These are phyloP conservation scores for Pythium insidiosum DNA, from an alignment of 352 stramenopile species.

Conservation along the genomic window DNA sequence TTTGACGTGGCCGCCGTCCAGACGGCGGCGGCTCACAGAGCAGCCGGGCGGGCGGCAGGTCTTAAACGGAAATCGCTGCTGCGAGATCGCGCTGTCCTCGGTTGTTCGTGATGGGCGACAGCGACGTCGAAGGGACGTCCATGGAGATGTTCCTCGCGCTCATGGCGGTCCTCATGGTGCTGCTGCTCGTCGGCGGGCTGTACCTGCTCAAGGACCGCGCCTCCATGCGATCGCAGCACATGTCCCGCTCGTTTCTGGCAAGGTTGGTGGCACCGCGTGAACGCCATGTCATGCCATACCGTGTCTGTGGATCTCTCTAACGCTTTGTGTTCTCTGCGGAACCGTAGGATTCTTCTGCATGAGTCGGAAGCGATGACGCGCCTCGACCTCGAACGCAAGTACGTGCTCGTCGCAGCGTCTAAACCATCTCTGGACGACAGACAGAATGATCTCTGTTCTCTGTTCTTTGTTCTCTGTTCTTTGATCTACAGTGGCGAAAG, in stretches of 20 bases:
- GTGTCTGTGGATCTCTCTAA: too few relatives aligned
- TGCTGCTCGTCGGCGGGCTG: slow-evolving; percentile 51
- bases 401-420: slow-evolving; percentile 11
- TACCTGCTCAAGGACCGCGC: slow-evolving; percentile 52
- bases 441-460: neutral
- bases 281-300: too few relatives aligned
- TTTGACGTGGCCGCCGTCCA: too few relatives aligned
- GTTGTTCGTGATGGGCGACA: slow-evolving; percentile 9
- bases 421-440: neutral
- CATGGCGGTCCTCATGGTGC: slow-evolving; percentile 55
- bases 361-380: slow-evolving; percentile 52
- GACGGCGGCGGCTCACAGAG: too few relatives aligned
- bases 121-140: slow-evolving; percentile 12
- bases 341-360: slow-evolving; percentile 18
- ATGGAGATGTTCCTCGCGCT: slow-evolving; percentile 70
- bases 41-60: too few relatives aligned
- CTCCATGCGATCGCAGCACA: slow-evolving; percentile 2
- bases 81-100: too few relatives aligned
- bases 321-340: neutral
- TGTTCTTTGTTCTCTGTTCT: neutral
- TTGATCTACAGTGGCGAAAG: slow-evolving; percentile 20
- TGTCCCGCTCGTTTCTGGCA: slow-evolving; percentile 22
- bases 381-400: slow-evolving; percentile 69
- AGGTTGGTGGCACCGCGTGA: slow-evolving; percentile 9
- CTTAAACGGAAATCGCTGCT: too few relatives aligned